Conservation (phyloP, 768 basidiomycete genomes). For the Suillus occidentalis region DNA sequence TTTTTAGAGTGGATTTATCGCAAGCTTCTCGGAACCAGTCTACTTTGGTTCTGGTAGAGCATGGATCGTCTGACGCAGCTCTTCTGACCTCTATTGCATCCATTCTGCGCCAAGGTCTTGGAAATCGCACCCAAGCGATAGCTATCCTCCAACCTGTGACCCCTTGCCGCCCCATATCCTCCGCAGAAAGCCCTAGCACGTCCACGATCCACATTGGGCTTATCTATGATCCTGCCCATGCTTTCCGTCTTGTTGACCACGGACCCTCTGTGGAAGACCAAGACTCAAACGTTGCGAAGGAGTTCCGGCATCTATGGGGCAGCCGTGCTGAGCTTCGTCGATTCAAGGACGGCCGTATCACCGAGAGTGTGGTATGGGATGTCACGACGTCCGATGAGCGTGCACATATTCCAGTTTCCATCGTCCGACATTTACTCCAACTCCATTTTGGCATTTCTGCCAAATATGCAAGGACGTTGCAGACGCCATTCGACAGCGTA, state of each 20-base stretch:
- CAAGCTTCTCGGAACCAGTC: constrained; percentile 44
- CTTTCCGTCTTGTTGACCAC: constrained; percentile 87
- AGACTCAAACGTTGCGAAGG: constrained; percentile 46
- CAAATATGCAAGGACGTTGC: constrained; percentile 57
- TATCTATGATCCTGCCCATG: constrained; percentile 67
- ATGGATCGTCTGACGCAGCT: constrained; percentile 58
- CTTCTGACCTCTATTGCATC: constrained; percentile 52
- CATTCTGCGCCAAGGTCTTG: constrained; percentile 64
- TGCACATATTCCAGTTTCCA: constrained; percentile 68
- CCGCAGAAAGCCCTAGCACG: constrained; percentile 52
- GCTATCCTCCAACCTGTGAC: constrained; percentile 58
- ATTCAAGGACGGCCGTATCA: constrained; percentile 93
- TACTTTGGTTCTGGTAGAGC: constrained; percentile 44
- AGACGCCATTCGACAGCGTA: constrained; percentile 55
- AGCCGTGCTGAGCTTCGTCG: constrained; percentile 87
- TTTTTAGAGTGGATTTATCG: constrained; percentile 46
- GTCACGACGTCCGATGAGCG: constrained; percentile 79
- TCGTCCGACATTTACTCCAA: constrained; percentile 72
- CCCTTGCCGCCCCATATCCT: constrained; percentile 45
- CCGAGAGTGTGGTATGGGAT: constrained; percentile 97
- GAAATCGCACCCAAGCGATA: constrained; percentile 66
- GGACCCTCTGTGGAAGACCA: constrained; percentile 77
- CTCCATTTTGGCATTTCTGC: constrained; percentile 71
- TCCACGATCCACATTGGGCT: constrained; percentile 69
- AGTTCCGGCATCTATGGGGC: constrained; percentile 89